A percentile compares a stretch with the other conserved stretches of the same genome.
These are phyloP conservation scores for Cercospora sp. DNA, from an alignment of 2,329 filamentous ascomycete species.

Conservation along the genomic window DNA sequence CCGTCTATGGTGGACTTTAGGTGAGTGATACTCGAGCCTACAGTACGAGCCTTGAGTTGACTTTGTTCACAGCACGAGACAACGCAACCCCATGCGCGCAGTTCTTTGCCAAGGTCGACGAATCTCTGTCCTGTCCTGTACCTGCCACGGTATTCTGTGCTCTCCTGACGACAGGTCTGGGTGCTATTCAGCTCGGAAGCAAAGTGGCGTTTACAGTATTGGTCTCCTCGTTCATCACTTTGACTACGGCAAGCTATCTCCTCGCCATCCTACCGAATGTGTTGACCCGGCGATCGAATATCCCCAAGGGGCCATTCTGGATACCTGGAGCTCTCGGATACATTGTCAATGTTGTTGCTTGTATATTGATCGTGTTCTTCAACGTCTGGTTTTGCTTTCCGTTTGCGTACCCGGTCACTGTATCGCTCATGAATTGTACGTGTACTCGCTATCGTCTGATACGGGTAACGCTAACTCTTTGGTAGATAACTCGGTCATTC, in stretches of 20 bases:
- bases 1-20: conserved; percentile 53
- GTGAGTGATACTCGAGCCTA: neutral
- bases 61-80: conserved; percentile 49
- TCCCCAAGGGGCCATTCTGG: conserved; percentile 40
- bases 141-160: conserved; percentile 60
- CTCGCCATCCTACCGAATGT: conserved; percentile 41
- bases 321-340: conserved; percentile 38
- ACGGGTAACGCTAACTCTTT: conserved; percentile 40
- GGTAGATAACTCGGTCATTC: conserved; percentile 56
- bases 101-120: conserved; percentile 57
- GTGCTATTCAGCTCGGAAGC: conserved; percentile 39
- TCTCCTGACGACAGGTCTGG: conserved; percentile 50
- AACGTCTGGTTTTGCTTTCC: conserved; percentile 43
- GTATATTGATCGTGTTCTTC: conserved; percentile 40
- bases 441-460: conserved; percentile 40
- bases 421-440: conserved; percentile 44
- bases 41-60: neutral
- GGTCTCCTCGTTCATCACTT: conserved; percentile 42
- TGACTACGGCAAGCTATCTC: conserved; percentile 41
- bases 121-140: conserved; percentile 59
- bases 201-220: conserved; percentile 41
- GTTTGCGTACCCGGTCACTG: conserved; percentile 34
- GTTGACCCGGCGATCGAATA: conserved; percentile 36
- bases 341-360: conserved; percentile 38
- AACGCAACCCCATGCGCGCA: conserved; percentile 59